These are phyloP conservation scores for Akanthomyces muscarius DNA, from an alignment of 2,329 filamentous ascomycete genomes.

Conservation along the genomic window DNA sequence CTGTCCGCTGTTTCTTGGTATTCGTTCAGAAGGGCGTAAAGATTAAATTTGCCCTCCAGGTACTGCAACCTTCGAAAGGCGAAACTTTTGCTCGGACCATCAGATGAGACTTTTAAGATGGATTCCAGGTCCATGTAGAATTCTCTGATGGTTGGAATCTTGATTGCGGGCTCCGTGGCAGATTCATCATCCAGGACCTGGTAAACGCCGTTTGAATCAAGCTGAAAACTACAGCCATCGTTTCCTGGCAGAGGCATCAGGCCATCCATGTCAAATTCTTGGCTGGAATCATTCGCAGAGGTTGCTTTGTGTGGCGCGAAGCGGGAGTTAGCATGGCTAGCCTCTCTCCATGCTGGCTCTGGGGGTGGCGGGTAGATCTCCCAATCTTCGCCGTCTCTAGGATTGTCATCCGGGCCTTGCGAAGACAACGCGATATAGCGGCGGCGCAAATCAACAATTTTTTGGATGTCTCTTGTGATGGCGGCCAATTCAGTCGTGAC, in stretches of 20 bases:
- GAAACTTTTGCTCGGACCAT: slow-evolving; percentile 95
- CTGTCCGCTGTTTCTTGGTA: slow-evolving; percentile 98
- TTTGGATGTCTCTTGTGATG: slow-evolving; percentile 88
- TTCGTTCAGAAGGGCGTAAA: slow-evolving; percentile 90
- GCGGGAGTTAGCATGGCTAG: slow-evolving; percentile 39
- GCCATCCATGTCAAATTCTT: slow-evolving; percentile 84
- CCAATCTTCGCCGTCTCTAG: slow-evolving; percentile 80
- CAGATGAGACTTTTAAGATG: slow-evolving; percentile 83
- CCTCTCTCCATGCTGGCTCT: slow-evolving; percentile 72
- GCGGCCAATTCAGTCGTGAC: slow-evolving; percentile 78
- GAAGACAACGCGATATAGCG: slow-evolving; percentile 85
- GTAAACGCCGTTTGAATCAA: slow-evolving; percentile 84
- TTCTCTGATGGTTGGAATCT: slow-evolving; percentile 87
- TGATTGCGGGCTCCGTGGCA: slow-evolving; percentile 65
- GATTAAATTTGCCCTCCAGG: slow-evolving; percentile 92
- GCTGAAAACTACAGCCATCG: slow-evolving; percentile 68
- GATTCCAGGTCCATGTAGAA: slow-evolving; percentile 94
- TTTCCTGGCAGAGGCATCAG: slow-evolving; percentile 67
- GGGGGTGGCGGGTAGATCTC: slow-evolving; percentile 87
- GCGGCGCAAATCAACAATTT: slow-evolving; percentile 79
- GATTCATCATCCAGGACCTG: slow-evolving; percentile 77
- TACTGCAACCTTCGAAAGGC: slow-evolving; percentile 93
- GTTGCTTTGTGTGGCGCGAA: slow-evolving; percentile 60
- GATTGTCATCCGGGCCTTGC: slow-evolving; percentile 79
- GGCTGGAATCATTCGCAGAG: slow-evolving; percentile 83